A percentile compares a stretch with the other conserved stretches of the same genome.
phyloP scores from a whole-genome alignment of 768 basidiomycete genomes.

The Leccinum disarticulatum region DNA sequence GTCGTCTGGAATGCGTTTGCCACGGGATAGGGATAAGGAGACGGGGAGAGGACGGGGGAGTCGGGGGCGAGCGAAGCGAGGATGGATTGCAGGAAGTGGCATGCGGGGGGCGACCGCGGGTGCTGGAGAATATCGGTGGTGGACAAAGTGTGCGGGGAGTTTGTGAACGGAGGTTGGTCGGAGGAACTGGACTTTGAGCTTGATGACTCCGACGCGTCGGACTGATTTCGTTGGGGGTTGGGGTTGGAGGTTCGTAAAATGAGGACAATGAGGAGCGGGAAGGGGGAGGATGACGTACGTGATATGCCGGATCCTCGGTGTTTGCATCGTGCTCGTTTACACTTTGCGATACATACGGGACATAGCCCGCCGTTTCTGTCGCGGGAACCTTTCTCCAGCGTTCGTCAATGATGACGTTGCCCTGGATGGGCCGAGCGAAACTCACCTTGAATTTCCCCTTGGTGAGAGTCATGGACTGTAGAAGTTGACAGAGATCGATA shows the following conservation, averaged over 20 bases:
- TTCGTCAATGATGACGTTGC: slow-evolving; percentile 15
- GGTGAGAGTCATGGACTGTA: slow-evolving; percentile 51
- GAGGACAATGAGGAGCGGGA: not conserved
- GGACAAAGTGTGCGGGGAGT: slow-evolving; percentile 17
- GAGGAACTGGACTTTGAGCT: slow-evolving; percentile 42
- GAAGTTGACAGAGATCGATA: slow-evolving; percentile 52
- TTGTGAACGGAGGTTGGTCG: slow-evolving; percentile 20
- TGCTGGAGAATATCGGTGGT: not conserved
- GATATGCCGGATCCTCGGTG: slow-evolving; percentile 47
- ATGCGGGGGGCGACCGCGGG: slow-evolving; percentile 40
- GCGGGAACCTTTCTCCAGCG: slow-evolving; percentile 36
- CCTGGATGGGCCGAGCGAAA: not conserved
- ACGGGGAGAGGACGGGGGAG: slow-evolving; percentile 35
- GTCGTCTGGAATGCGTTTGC: slow-evolving; percentile 48
- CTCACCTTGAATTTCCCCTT: slow-evolving; percentile 36
- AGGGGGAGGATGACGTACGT: slow-evolving; percentile 32
- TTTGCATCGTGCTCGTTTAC: slow-evolving; percentile 40
- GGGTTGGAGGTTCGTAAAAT: not conserved
- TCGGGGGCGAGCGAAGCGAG: slow-evolving; percentile 52
- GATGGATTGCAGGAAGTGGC: slow-evolving; percentile 62
- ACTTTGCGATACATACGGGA: slow-evolving; percentile 32
- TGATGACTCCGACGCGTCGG: slow-evolving; percentile 47
- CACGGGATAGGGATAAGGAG: slow-evolving; percentile 32
- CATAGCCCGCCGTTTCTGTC: slow-evolving; percentile 17
- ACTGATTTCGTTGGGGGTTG: slow-evolving; percentile 27